These are phyloP conservation scores for Pezicula rhizophila DNA, from an alignment of 2,329 filamentous ascomycete species.

Conservation along the genomic window DNA sequence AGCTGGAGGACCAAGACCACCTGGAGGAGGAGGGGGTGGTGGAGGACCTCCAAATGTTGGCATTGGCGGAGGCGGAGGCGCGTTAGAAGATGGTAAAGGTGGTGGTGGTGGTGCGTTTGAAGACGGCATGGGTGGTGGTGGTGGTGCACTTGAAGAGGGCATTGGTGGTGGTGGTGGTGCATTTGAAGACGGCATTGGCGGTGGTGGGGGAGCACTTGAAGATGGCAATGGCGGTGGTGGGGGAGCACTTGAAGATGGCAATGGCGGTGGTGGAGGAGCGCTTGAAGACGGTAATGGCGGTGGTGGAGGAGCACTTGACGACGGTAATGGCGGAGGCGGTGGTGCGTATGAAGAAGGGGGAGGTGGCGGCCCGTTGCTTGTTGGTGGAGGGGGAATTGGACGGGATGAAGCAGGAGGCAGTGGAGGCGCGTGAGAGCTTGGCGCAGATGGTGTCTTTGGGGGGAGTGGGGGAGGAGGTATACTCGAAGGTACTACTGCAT, in stretches of 20 bases:
- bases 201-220: constrained; percentile 20
- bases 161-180: constrained; percentile 31
- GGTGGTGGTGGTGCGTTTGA: constrained; percentile 25
- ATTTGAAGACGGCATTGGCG: constrained; percentile 21
- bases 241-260: constrained; percentile 25
- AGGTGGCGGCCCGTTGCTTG: constrained; percentile 22
- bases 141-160: constrained; percentile 26
- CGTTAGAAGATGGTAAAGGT: too few relatives aligned
- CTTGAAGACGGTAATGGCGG: constrained; percentile 28
- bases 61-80: constrained; percentile 25
- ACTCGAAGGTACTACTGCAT: constrained; percentile 28
- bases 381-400: constrained; percentile 48
- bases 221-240: constrained; percentile 28
- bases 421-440: constrained; percentile 39
- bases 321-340: constrained; percentile 30
- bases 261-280: constrained; percentile 32
- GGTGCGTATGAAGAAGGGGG: constrained; percentile 22
- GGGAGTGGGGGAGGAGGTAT: constrained; percentile 33
- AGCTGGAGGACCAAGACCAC: constrained; percentile 38
- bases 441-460: constrained; percentile 36
- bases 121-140: constrained; percentile 28
- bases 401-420: constrained; percentile 45
- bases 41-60: constrained; percentile 33
- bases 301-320: constrained; percentile 35
- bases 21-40: constrained; percentile 32